These are phyloP conservation scores for Candida hungchunana DNA, from an alignment of 805 yeast species.

Conservation along the genomic window DNA sequence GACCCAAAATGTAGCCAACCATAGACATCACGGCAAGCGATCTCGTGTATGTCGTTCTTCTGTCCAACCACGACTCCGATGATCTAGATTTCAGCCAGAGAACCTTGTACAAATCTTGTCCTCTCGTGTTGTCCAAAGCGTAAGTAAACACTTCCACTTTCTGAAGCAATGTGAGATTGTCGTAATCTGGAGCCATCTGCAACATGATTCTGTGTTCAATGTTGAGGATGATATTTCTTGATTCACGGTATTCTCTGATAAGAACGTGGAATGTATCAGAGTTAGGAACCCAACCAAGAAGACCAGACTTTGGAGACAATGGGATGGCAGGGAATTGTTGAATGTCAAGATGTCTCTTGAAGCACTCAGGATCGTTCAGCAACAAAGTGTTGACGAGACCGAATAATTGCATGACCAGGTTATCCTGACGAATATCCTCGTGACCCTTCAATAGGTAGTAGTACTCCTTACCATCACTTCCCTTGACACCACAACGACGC, in stretches of 20 bases:
- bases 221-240: slow-evolving; percentile 81
- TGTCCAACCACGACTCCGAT: slow-evolving; percentile 95
- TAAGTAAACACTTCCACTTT: slow-evolving; percentile 96
- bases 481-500: slow-evolving; percentile 70
- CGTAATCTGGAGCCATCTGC: slow-evolving; percentile 97
- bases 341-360: slow-evolving; percentile 90
- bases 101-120: slow-evolving; percentile 93
- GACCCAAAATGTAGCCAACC: slow-evolving; percentile 95
- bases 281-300: slow-evolving; percentile 96
- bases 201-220: slow-evolving; percentile 94
- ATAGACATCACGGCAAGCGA: slow-evolving; percentile 98
- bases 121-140: slow-evolving; percentile 91
- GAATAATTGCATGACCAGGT: slow-evolving; percentile 94
- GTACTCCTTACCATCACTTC: slow-evolving; percentile 90
- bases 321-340: slow-evolving; percentile 94
- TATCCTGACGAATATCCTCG: slow-evolving; percentile 97
- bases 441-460: slow-evolving; percentile 86
- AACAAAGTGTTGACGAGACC: slow-evolving; percentile 91
- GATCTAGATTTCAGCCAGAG: slow-evolving; percentile 95
- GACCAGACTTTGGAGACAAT: slow-evolving; percentile 92
- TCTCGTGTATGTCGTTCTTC: slow-evolving; percentile 93
- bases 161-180: slow-evolving; percentile 79
- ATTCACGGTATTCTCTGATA: slow-evolving; percentile 88
- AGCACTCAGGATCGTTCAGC: slow-evolving; percentile 89
- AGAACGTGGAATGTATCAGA: slow-evolving; percentile 94